Percentiles rank a stretch among this genome's conserved stretches.
Conservation (phyloP, 768 basidiomycete species). For the Mycena pura region DNA sequence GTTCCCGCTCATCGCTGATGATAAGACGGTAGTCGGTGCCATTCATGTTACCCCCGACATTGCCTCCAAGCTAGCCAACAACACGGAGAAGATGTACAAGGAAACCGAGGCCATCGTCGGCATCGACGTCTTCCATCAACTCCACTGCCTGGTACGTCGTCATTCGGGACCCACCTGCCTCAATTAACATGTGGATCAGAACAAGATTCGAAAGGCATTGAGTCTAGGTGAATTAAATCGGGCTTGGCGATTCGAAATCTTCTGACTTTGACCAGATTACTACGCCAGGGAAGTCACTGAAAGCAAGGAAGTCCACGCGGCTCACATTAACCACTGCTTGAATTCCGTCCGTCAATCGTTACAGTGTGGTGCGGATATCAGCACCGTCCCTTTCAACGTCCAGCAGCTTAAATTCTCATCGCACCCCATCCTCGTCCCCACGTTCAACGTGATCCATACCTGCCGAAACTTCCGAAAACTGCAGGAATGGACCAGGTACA, state of each 20-base stretch:
- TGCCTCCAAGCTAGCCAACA: background rate
- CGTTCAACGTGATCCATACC: background rate
- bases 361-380: constrained; percentile 1
- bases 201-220: constrained; percentile 1
- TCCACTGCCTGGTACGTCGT: background rate
- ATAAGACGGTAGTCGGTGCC: background rate
- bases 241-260: background rate
- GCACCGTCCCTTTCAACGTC: constrained; percentile 1
- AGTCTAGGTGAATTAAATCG: background rate
- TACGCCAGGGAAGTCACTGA: background rate
- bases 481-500: background rate
- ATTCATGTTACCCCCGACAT: background rate
- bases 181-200: background rate
- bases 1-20: background rate
- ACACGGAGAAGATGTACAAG: constrained; percentile 1
- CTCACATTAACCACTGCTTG: constrained; percentile 1
- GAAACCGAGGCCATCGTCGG: background rate
- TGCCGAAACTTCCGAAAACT: constrained; percentile 1
- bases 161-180: background rate
- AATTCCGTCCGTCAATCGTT: background rate
- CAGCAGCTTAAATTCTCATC: background rate
- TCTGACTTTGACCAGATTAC: background rate
- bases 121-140: constrained; percentile 2
- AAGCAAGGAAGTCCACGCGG: background rate
- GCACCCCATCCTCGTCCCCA: background rate